Base-by-base conservation (phyloP, 371 early-diverging fungal species). In the Homolaphlyctis polyrhiza region DNA sequence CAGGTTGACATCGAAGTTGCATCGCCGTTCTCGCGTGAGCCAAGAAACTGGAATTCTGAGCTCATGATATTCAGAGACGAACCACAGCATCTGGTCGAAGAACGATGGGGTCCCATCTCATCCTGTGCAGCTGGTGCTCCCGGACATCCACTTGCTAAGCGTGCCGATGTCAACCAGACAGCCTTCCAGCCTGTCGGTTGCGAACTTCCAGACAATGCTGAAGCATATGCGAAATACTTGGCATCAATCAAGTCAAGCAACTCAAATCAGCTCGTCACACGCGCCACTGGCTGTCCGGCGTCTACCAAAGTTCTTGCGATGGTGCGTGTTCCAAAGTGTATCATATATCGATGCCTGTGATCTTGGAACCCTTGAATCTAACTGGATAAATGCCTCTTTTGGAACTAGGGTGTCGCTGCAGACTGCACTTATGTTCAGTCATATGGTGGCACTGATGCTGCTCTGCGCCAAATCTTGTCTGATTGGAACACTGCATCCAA, bases 401-500 rank as follows among this genome's bases (percentile, higher is more conserved):
- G 21, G 13, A 25, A 27, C 11, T 43, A 60, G 65, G 73, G 71
- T 11, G 71, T 66, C n/a, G 81, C 80, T 1, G 73, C 73, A 1
- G 79, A 81, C 57, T 80, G 80, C 68, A 69, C 71, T 13, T 81
- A 76, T 65, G 66, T 71, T 14, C 8, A 25, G 13, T 27, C 54
- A n/a, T 60, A 71, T 49, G 73, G 74, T 39, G 65, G 74, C 35
- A 65, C 68, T n/a, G 49, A 68, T 34, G 36, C 25, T 1, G 75
- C 74, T n/a, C 58, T 73, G 13, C 25, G 57, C 34, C 65, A 74
- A 39, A 73, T 82, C 34, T 60, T 82, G 49, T 23, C 21, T 14
- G 66, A 79, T 52, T 71, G 67, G 64, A 72, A 72, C 60, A 6
- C 45, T 18, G 83, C 76, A 2, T 90, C 92, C 28, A 87, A 83